A percentile compares a stretch with the other conserved stretches of the same genome.
These are phyloP conservation scores for Coemansia sp. DNA, from an alignment of 192 early-diverging fungal genomes.

Conservation along the genomic window DNA sequence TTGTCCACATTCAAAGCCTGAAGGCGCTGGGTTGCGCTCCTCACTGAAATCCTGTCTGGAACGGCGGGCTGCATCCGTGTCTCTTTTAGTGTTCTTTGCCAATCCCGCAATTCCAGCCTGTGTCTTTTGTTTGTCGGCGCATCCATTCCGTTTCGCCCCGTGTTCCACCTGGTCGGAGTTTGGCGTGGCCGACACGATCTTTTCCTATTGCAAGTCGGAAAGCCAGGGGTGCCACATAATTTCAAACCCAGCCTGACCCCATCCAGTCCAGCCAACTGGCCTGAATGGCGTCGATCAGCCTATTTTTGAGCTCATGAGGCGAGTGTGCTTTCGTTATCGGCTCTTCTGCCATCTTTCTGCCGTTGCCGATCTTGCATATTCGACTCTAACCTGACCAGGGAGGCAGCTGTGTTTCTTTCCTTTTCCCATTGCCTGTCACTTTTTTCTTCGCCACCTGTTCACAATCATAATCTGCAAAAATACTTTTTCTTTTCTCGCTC, in stretches of 20 bases:
- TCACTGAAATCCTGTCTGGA: no score
- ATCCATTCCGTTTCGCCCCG: no score
- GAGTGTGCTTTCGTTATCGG: no score
- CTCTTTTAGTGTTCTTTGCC: conserved; percentile 18
- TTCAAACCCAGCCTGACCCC: conserved; percentile 14
- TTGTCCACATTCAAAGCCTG: no score
- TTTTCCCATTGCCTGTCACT: conserved; percentile 1
- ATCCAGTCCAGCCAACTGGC: not conserved
- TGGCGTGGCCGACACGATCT: no score
- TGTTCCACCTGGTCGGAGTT: no score
- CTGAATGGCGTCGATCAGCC: conserved; percentile 7
- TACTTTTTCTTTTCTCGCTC: conserved; percentile 1
- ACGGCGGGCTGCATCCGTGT: conserved; percentile 24
- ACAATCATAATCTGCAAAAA: conserved; percentile 11
- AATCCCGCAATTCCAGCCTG: conserved; percentile 2
- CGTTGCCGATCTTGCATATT: conserved; percentile 10
- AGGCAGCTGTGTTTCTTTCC: not conserved
- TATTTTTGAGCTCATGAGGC: not conserved
- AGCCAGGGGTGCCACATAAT: not conserved
- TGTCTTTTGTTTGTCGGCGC: no score
- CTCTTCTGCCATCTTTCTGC: not conserved
- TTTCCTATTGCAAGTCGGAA: no score
- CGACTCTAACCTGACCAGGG: not conserved
- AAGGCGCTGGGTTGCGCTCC: no score
- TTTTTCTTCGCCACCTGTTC: not conserved